Percentiles rank a stretch among this genome's conserved stretches.
Conservation (phyloP, 2,329 filamentous ascomycete species). For the Paecilomyces niveus region DNA sequence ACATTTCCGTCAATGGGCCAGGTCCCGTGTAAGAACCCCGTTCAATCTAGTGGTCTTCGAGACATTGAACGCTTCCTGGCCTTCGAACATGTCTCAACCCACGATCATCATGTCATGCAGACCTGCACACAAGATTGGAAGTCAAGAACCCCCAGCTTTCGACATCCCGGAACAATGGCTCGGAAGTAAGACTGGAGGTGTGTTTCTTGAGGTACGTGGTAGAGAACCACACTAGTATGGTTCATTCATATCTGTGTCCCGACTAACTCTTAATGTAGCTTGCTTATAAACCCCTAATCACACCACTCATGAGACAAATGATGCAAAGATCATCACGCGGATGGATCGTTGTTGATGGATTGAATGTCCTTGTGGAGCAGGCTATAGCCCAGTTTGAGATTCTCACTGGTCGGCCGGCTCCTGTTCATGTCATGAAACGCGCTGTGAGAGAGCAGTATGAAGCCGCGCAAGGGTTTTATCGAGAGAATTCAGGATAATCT, state of each 20-base stretch:
- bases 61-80: conserved; percentile 11
- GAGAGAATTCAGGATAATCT: background rate
- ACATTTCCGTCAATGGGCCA: conserved; percentile 18
- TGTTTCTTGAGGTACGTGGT: conserved; percentile 15
- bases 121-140: conserved; percentile 9
- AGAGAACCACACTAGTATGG: background rate
- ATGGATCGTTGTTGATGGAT: conserved; percentile 17
- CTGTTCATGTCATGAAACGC: conserved; percentile 15
- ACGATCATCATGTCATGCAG: conserved; percentile 16
- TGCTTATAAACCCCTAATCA: conserved; percentile 11
- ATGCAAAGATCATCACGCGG: conserved; percentile 6
- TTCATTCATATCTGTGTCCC: background rate
- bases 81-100: conserved; percentile 9
- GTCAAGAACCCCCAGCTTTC: conserved; percentile 6
- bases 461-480: background rate
- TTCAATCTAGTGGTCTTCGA: conserved; percentile 1
- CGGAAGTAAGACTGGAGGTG: conserved; percentile 14
- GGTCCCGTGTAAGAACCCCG: background rate
- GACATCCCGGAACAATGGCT: conserved; percentile 14
- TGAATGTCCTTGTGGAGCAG: conserved; percentile 14
- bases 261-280: conserved; percentile 3
- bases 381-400: conserved; percentile 18
- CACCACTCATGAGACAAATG: conserved; percentile 11
- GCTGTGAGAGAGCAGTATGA: conserved; percentile 9
- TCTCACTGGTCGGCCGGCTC: conserved; percentile 15